phyloP scores from a whole-genome alignment of 768 basidiomycete genomes.

The Kwoniella sp. region DNA sequence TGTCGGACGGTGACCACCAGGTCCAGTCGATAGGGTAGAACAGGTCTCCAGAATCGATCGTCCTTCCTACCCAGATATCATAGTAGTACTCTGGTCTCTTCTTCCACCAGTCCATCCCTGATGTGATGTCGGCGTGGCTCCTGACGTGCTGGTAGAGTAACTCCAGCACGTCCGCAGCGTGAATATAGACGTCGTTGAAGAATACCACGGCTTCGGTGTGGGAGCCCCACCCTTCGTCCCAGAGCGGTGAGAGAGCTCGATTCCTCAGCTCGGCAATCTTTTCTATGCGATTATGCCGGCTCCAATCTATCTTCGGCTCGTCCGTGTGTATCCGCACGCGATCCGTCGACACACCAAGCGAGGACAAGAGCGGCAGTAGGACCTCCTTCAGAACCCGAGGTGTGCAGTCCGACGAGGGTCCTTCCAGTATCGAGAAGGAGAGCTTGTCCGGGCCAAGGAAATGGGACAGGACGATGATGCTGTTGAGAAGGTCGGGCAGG shows the following conservation, averaged over 20 bases:
- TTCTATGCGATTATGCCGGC: constrained; percentile 40
- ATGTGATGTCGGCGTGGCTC: constrained; percentile 38
- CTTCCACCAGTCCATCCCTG: constrained; percentile 47
- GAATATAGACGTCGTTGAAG: constrained; percentile 47
- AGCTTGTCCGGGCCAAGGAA: constrained; percentile 34
- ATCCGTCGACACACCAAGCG: constrained; percentile 30
- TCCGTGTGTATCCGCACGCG: constrained; percentile 30
- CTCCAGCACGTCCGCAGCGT: constrained; percentile 42
- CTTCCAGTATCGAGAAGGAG: constrained; percentile 45
- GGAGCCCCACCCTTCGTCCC: constrained; percentile 15
- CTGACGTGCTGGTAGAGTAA: constrained; percentile 43
- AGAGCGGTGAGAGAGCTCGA: constrained; percentile 41
- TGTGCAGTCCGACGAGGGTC: constrained; percentile 44
- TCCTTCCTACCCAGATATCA: constrained; percentile 49
- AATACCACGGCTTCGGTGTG: constrained; percentile 32
- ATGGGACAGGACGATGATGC: constrained; percentile 28
- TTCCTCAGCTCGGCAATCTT: constrained; percentile 43
- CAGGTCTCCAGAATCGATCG: constrained; percentile 43
- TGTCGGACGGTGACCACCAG: constrained; percentile 44
- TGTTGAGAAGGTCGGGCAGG: constrained; percentile 45
- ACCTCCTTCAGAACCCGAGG: constrained; percentile 27
- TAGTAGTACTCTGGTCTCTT: constrained; percentile 45
- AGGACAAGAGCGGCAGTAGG: constrained; percentile 27
- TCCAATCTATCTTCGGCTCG: constrained; percentile 39
- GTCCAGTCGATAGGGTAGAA: constrained; percentile 46